Evolutionary conservation across 805 yeast genomes (phyloP), one percentile per base, ranked within the genome.

Genomic region (Ogataea populi-albae): DNA sequence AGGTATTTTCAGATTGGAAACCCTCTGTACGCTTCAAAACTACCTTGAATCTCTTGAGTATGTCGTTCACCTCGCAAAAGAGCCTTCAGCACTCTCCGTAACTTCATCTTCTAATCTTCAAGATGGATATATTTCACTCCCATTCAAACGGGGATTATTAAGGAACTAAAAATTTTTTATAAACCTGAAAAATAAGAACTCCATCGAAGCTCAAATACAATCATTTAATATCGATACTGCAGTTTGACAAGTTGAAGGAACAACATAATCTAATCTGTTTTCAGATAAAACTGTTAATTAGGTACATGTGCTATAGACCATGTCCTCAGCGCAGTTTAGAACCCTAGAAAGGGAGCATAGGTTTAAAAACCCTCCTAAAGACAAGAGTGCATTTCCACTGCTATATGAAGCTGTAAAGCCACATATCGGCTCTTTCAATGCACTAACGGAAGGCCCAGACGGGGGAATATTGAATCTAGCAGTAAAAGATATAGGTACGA

Each of bases 391-490:
- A 6, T 91, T 67, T 53, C 96, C 96, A 11, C 64, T 88, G 26
- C 71, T 93, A 23, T 75, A 75, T 40, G 95, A 87, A 45, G 98
- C 98, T 11, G 93, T 93, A 26, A 78, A 79, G 38, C 98, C 98
- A 4, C 98, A 93, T 60, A 76, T 93, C 37, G 97, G 95, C 6
- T 91, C 98, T 2, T 93, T 93, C 71, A 84, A 93, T 69, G 97
- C 97, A 4, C 69, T 93, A 38, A 85, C 95, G 17, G 95, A 86
- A 40, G 96, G 95, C 28, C 78, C 85, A 17, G 79, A 71, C 28
- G 95, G 91, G 30, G 96, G 96, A 5, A 62, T 93, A 17, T 69
- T 93, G 41, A 87, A 89, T 59, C 66, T 82, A 34, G 97, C 85
- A 2, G 94, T 83, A 30, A 72, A 81, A 52, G 98, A 93, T 55